Conservation (phyloP, 148 eudicot genomes). For the Oxyria digyna region DNA sequence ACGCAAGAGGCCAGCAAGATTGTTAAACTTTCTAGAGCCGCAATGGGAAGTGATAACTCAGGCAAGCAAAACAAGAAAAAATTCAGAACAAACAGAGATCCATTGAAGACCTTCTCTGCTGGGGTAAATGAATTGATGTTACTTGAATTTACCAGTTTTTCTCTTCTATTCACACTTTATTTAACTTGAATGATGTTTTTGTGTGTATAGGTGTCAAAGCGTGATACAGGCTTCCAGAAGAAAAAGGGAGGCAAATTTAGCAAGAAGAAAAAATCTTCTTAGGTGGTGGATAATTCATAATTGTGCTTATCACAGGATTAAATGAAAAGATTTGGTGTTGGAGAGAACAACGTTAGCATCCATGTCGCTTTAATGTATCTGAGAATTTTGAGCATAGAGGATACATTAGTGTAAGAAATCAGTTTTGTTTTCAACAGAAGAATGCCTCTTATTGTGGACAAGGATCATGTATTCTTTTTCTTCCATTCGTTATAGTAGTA, state of each 20-base stretch:
- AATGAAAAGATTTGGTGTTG: neutral
- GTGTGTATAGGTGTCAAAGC: neutral
- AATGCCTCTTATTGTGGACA: neutral
- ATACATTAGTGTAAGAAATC: neutral
- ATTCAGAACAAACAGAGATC: constrained; percentile 44
- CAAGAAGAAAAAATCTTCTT: neutral
- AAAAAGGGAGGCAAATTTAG: neutral
- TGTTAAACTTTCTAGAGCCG: constrained; percentile 76
- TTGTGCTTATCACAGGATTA: neutral
- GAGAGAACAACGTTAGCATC: neutral
- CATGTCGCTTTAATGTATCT: neutral
- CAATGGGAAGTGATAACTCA: constrained; percentile 48
- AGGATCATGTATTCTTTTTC: neutral
- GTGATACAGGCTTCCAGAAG: neutral
- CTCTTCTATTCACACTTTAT: neutral
- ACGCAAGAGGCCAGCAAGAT: constrained; percentile 89
- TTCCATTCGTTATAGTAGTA: no score
- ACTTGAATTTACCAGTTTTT: neutral
- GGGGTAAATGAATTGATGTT: constrained; percentile 31
- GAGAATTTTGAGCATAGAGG: neutral
- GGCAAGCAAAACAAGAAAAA: constrained; percentile 41
- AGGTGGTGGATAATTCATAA: neutral
- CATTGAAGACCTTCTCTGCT: constrained; percentile 72
- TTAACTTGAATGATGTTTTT: neutral
- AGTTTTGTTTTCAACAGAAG: neutral